phyloP scores from a whole-genome alignment of 306 rosid genomes.

The Alnus glutinosa region DNA sequence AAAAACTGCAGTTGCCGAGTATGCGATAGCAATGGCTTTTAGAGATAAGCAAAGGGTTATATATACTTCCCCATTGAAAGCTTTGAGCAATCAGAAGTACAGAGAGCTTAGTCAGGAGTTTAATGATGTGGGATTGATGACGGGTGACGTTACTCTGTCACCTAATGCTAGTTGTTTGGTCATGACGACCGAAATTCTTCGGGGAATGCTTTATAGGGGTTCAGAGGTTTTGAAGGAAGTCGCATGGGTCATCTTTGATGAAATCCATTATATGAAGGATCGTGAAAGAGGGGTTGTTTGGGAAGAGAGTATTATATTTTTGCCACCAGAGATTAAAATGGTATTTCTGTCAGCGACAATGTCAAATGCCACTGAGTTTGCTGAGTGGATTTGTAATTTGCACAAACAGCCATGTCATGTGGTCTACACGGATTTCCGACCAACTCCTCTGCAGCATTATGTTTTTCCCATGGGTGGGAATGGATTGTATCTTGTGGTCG shows the following conservation, averaged over 20 bases:
- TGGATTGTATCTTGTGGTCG: constrained; percentile 88
- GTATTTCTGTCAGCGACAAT: constrained; percentile 92
- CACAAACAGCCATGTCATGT: constrained; percentile 97
- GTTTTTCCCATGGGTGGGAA: constrained; percentile 76
- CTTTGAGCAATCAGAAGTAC: constrained; percentile 89
- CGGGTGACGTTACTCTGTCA: constrained; percentile 89
- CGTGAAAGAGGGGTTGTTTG: constrained; percentile 97
- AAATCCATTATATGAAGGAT: constrained; percentile 95
- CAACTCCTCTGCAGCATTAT: constrained; percentile 92
- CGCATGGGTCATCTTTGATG: constrained; percentile 95
- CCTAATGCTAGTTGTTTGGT: constrained; percentile 87
- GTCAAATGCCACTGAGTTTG: constrained; percentile 96
- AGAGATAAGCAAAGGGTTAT: constrained; percentile 85
- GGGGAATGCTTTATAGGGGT: constrained; percentile 96
- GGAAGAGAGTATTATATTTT: constrained; percentile 96
- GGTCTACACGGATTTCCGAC: constrained; percentile 92
- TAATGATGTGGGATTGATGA: constrained; percentile 86
- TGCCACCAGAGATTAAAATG: constrained; percentile 93
- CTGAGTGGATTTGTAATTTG: constrained; percentile 90
- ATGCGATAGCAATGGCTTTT: constrained; percentile 94
- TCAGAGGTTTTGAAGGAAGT: constrained; percentile 92
- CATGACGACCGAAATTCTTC: constrained; percentile 89
- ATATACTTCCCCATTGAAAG: constrained; percentile 90
- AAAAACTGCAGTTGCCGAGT: constrained; percentile 94
- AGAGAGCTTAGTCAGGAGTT: constrained; percentile 86